Evolutionary conservation across 345 rosid genomes (phyloP).

Genomic region (Eucalyptus marginata): DNA sequence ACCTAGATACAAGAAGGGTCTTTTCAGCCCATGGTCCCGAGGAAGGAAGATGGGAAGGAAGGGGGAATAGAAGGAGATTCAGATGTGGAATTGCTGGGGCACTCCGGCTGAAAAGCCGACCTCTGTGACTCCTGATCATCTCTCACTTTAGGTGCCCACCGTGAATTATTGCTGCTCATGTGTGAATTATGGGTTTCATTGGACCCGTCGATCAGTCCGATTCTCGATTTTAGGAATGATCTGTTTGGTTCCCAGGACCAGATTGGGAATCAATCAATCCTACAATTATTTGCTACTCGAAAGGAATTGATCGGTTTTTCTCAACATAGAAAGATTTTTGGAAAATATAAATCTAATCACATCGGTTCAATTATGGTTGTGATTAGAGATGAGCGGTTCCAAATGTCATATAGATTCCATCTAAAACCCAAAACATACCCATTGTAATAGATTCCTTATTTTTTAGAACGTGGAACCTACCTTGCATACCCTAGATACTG

Average conservation of each 20-base stretch:
- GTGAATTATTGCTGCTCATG: not conserved
- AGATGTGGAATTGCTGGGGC: conserved; percentile 34
- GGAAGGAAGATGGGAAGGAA: not conserved
- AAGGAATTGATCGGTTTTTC: not conserved
- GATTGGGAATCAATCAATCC: fast-evolving
- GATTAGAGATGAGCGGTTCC: no score
- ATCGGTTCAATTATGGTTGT: fast-evolving
- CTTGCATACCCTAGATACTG: fast-evolving
- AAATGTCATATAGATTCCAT: fast-evolving
- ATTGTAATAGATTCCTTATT: fast-evolving
- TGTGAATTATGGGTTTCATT: no score
- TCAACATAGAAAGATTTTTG: not conserved
- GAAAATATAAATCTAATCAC: not conserved
- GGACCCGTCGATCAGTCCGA: fast-evolving
- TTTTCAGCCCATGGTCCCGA: not conserved
- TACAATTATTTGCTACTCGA: not conserved
- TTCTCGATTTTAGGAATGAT: not conserved
- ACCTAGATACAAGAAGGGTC: not conserved
- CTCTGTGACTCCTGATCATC: conserved; percentile 34
- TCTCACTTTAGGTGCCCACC: conserved; percentile 35
- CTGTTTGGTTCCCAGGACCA: fast-evolving
- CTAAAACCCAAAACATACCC: fast-evolving
- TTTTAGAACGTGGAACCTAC: no score
- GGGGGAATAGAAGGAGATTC: not conserved
- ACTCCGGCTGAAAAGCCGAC: conserved; percentile 31